Evolutionary conservation across 208 protist species (phyloP).

Genomic region (Trypanosoma cruzi): DNA sequence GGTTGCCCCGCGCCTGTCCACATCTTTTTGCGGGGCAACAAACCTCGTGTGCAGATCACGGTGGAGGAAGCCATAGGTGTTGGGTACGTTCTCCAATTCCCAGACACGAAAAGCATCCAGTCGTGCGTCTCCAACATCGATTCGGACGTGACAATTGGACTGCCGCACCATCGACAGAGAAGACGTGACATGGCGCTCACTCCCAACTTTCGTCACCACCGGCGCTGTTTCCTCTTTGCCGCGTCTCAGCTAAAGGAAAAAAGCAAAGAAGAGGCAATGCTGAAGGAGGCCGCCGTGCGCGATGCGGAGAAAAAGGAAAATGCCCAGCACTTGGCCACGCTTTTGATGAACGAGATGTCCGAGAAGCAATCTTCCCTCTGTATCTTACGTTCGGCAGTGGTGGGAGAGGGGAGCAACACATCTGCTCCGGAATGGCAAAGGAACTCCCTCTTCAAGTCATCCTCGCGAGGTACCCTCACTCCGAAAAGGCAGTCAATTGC

Average conservation of each 20-base stretch:
- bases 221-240: constrained; percentile 84
- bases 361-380: constrained; percentile 21
- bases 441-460: constrained; percentile 8
- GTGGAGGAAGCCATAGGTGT: constrained; percentile 71
- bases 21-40: constrained; percentile 64
- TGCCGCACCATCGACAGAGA: constrained; percentile 62
- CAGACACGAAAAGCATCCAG: constrained; percentile 70
- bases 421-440: constrained; percentile 12
- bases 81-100: constrained; percentile 82
- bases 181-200: constrained; percentile 71
- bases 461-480: not conserved
- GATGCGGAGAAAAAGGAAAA: constrained; percentile 43
- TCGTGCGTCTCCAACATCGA: constrained; percentile 77
- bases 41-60: constrained; percentile 63
- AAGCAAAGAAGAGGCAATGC: constrained; percentile 21
- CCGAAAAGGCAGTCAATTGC: not conserved
- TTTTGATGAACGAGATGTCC: constrained; percentile 41
- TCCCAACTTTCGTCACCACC: constrained; percentile 72
- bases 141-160: constrained; percentile 77
- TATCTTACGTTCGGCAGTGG: not conserved
- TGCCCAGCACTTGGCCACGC: constrained; percentile 56
- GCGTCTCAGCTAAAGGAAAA: constrained; percentile 53
- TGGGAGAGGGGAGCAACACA: not conserved
- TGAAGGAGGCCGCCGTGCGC: constrained; percentile 33
- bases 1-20: constrained; percentile 56